Evolutionary conservation across 768 basidiomycete species (phyloP), one percentile per base, ranked within the genome.

Genomic region (Mycena olivaceomarginata): DNA sequence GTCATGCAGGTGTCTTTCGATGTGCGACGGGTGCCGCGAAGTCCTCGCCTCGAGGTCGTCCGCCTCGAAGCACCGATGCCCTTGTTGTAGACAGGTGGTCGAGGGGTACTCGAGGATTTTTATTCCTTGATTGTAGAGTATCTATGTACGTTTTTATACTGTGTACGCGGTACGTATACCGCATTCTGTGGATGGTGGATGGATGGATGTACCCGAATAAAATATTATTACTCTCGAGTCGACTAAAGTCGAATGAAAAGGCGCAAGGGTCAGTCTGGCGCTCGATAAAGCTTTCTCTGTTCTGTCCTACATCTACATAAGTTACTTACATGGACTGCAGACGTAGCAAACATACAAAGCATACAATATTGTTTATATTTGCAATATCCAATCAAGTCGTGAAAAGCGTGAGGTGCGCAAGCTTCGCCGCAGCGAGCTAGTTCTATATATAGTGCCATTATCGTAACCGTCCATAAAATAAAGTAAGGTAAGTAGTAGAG

Each of bases 11-110:
- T 90, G 93, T 79, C 84, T 94, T 37, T 89, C 92, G 4, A 87
- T 94, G 84, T 94, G 93, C 80, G 92, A 94, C 82, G 89, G 88
- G 65, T 94, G 93, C 80, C 86, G 93, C 56, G 91, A 91, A 79
- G 90, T 91, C 66, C 85, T 94, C 41, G 92, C 92, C 9, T 89
- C 91, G 0, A 88, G 91, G 31, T 88, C 89, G 59, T 82, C 90
- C 0, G 88, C 91, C 13, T 88, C 91, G 10, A 93, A 92, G 80
- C 93, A 94, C 79, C 85, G 89, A 25, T 94, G 93, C 81, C 93
- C 93, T 8, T 94, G 93, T 81, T 94, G 93, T 84, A 89, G 93
- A 77, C 90, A 90, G 81, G 82, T 82, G 88, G 90, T 91, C 37
- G 89, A 90, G 81, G 93, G 92, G 8, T 93, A 91, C 81, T 93